Percentiles rank a stretch among this genome's conserved stretches.
These are phyloP conservation scores for Pichia sp. DNA, from an alignment of 1,139 yeast genomes.

Conservation along the genomic window DNA sequence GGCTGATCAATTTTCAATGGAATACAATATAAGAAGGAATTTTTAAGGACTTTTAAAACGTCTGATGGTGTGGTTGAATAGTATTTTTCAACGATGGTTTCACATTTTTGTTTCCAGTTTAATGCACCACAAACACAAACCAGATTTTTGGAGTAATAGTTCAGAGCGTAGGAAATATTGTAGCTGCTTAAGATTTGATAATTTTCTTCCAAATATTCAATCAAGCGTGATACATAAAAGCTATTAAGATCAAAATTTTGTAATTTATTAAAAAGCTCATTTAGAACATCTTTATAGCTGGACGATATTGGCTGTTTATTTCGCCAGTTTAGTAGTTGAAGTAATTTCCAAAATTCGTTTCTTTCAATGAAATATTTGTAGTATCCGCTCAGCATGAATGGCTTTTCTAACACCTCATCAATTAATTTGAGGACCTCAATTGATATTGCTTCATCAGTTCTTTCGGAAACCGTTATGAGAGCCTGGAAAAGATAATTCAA, in stretches of 20 bases:
- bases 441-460: constrained; percentile 12
- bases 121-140: constrained; percentile 52
- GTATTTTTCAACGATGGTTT: constrained; percentile 44
- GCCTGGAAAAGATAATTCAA: constrained; percentile 17
- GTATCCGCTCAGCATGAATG: constrained; percentile 13
- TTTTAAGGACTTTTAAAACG: constrained; percentile 42
- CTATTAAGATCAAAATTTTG: constrained; percentile 14
- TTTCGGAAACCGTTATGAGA: constrained; percentile 14
- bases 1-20: constrained; percentile 20
- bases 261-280: constrained; percentile 19
- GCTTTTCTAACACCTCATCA: constrained; percentile 18
- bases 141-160: constrained; percentile 45
- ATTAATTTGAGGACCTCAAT: constrained; percentile 20
- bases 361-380: constrained; percentile 17
- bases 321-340: constrained; percentile 12
- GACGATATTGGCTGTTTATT: neutral
- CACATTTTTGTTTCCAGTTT: constrained; percentile 50
- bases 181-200: constrained; percentile 17
- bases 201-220: constrained; percentile 19
- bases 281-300: constrained; percentile 11
- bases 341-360: constrained; percentile 21
- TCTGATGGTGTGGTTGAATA: constrained; percentile 41
- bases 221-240: constrained; percentile 10
- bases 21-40: constrained; percentile 39
- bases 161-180: constrained; percentile 21